Base-by-base conservation (phyloP, 2,329 filamentous ascomycete genomes). In the Bipolaris sorokiniana region DNA sequence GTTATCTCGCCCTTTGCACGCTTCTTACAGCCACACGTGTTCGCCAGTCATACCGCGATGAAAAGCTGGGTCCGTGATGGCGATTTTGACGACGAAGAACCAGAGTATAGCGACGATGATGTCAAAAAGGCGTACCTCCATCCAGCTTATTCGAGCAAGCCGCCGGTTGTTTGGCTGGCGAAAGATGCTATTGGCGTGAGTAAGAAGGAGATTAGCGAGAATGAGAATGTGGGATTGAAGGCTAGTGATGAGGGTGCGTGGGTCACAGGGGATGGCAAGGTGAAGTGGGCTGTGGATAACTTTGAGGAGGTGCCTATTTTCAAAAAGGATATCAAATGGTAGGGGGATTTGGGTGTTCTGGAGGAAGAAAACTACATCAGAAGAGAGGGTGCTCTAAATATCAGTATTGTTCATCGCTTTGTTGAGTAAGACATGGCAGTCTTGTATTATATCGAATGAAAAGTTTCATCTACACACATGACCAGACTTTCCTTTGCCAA, bases 11-110 rank as follows among this genome's bases (percentile, higher is more conserved):
- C 73, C 0, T 10, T 76, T 7, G 72, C 74, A 3, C 64, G 60
- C 7, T 77, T 77, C 59, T 67, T 75, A 49, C 67, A 74, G 42
- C 74, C 74, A 11, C 73, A 76, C 23, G 61, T 75, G 15, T 76
- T 71, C 26, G 72, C 73, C 20, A 72, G 67, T 15, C 66, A 76
- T 45, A 66, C 64, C 2, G 74, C 71, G 1, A 71, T 77, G 70
- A 69, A 68, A 46, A 56, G 60, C 3, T 77, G 73, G 73, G 51
- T 77, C 1, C 59, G 61, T 9, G 70, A 74, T 7, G 72, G 68
- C 22, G 65, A 69, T 15, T 72, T 70, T 33, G 68, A 73, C 26
- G 64, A 70, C 20, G 66, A 74, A 49, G 60, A 71, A 13, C 73
- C 70, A 2, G 58, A 71, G 31, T 76, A 76, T 46, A 68, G 51